Percentiles rank a stretch among this genome's conserved stretches.
Conservation (phyloP, 116 monocot genomes). For the Thalassia testudinum region DNA sequence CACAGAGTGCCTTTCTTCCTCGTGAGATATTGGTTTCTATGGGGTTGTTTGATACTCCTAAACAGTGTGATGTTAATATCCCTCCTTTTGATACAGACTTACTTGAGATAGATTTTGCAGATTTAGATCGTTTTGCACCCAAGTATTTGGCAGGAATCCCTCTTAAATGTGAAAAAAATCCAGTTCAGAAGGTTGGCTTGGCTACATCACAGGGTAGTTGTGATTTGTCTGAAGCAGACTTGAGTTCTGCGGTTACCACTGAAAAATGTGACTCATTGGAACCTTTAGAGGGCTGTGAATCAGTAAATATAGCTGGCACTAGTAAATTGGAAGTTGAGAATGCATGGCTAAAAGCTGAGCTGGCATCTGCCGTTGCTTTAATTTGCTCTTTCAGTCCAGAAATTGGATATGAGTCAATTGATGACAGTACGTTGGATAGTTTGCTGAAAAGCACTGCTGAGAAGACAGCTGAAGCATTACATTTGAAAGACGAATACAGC, state of each 20-base stretch:
- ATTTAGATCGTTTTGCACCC: slow-evolving; percentile 70
- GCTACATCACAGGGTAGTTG: slow-evolving; percentile 18
- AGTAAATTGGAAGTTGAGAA: slow-evolving; percentile 98
- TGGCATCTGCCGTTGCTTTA: slow-evolving; percentile 72
- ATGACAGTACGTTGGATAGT: slow-evolving; percentile 34
- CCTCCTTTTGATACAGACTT: slow-evolving; percentile 77
- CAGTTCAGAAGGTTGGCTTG: slow-evolving; percentile 5
- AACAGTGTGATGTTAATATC: slow-evolving; percentile 75
- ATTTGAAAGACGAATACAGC: slow-evolving; percentile 70
- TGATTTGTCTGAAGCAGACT: slow-evolving; percentile 27
- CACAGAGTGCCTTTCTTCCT: slow-evolving; percentile 63
- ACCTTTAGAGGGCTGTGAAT: slow-evolving; percentile 31
- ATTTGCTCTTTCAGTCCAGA: slow-evolving; percentile 67
- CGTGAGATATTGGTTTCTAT: slow-evolving; percentile 56
- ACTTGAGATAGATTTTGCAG: slow-evolving; percentile 67
- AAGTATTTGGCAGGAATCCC: slow-evolving; percentile 25
- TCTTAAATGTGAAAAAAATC: slow-evolving; percentile 27
- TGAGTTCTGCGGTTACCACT: slow-evolving; percentile 14
- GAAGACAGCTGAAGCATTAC: slow-evolving; percentile 74
- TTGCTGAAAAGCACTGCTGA: slow-evolving; percentile 42
- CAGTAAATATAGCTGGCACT: slow-evolving; percentile 71
- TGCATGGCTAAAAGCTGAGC: slow-evolving; percentile 79
- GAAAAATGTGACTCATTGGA: slow-evolving; percentile 27
- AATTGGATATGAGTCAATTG: slow-evolving; percentile 39
- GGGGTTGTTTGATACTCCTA: slow-evolving; percentile 90